Percentiles rank a stretch among this genome's conserved stretches.
Conservation (phyloP, 805 yeast species). For the Pichia cabralensis region DNA sequence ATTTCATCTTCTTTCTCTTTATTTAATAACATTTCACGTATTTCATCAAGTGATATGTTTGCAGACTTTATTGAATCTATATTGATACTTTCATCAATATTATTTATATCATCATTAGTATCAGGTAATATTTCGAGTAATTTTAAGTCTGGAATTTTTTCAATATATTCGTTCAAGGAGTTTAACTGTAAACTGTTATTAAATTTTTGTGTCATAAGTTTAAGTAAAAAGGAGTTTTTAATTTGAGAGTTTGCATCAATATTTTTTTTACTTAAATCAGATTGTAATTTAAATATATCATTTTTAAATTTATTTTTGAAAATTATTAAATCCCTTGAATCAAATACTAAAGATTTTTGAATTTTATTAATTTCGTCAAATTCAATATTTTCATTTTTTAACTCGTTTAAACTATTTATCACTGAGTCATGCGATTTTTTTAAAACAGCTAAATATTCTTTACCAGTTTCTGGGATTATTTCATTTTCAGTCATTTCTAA, state of each 20-base stretch:
- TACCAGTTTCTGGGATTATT: too few relatives aligned
- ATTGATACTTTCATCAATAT: conserved; percentile 3
- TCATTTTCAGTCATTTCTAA: too few relatives aligned
- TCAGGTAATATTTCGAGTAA: conserved; percentile 5
- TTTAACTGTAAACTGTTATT: conserved; percentile 11
- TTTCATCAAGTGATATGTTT: background rate
- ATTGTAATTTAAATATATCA: too few relatives aligned
- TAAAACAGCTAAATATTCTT: conserved; percentile 4
- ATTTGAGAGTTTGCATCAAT: conserved; percentile 9
- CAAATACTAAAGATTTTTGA: conserved; percentile 13
- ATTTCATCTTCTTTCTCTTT: background rate
- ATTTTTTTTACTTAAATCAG: conserved; percentile 10
- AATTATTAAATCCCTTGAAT: conserved; percentile 12
- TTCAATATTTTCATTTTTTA: conserved; percentile 1
- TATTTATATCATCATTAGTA: conserved; percentile 2
- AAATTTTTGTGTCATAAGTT: conserved; percentile 11
- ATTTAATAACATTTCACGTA: conserved; percentile 6
- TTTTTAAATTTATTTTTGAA: conserved; percentile 16
- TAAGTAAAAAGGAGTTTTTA: conserved; percentile 7
- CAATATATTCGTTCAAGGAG: conserved; percentile 11
- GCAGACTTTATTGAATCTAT: conserved; percentile 1
- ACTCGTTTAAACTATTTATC: conserved; percentile 4
- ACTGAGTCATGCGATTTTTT: conserved; percentile 15
- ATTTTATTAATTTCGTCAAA: conserved; percentile 8
- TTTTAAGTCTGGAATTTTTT: conserved; percentile 16